These are phyloP conservation scores for Silene vulgaris DNA, from an alignment of 179 eudicot species.

Conservation along the genomic window DNA sequence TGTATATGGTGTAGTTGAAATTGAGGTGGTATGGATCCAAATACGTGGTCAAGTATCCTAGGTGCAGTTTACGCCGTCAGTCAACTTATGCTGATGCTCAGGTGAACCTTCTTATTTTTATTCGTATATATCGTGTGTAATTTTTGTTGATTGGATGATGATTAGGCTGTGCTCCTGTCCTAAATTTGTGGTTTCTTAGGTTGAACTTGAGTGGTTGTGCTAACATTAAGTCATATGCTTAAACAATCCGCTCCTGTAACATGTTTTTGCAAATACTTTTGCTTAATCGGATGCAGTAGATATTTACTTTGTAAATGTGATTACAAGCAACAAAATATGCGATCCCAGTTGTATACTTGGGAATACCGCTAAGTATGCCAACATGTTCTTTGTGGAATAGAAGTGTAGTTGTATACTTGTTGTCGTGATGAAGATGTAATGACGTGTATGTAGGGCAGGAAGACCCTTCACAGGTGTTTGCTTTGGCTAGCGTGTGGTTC, in stretches of 20 bases:
- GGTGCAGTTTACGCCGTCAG: constrained; percentile 85
- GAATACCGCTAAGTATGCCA: too few relatives aligned
- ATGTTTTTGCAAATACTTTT: too few relatives aligned
- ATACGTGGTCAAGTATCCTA: constrained; percentile 81
- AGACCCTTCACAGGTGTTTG: constrained; percentile 90
- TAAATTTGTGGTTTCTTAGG: too few relatives aligned
- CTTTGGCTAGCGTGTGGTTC: constrained; percentile 85
- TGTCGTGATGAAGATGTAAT: constrained; percentile 50
- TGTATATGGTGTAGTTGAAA: constrained; percentile 53
- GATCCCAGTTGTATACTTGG: too few relatives aligned
- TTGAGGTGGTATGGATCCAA: constrained; percentile 88
- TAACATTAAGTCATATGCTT: too few relatives aligned
- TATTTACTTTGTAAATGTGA: too few relatives aligned
- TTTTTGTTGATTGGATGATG: not conserved
- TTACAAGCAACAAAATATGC: too few relatives aligned
- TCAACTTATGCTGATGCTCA: constrained; percentile 89
- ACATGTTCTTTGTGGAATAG: too few relatives aligned
- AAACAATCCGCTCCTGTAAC: too few relatives aligned
- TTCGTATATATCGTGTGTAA: not conserved
- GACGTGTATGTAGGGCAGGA: constrained; percentile 99
- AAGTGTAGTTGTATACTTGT: constrained; percentile 22
- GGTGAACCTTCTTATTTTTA: constrained; percentile 37
- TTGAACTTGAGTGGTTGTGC: too few relatives aligned
- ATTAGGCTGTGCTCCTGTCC: not conserved
- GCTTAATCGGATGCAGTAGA: too few relatives aligned